These are phyloP conservation scores for Thymus mandschuricus DNA, from an alignment of 257 asterid genomes.

Conservation along the genomic window DNA sequence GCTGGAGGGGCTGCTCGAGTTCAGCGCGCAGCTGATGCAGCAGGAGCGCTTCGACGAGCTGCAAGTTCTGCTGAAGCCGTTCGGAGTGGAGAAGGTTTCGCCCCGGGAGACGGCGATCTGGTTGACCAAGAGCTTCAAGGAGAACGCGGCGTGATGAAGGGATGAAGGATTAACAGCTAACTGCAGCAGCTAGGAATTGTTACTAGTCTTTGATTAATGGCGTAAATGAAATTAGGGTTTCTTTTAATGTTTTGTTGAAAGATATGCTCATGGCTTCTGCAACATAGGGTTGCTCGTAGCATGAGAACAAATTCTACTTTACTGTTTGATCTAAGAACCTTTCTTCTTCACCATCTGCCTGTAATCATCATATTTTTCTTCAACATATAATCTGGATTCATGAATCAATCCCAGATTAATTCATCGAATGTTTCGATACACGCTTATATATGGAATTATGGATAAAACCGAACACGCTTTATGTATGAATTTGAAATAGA, in stretches of 20 bases:
- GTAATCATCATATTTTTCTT: background rate
- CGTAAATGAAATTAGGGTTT: background rate
- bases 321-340: background rate
- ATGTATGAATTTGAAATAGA: background rate
- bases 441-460: too few relatives aligned
- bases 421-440: too few relatives aligned
- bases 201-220: background rate
- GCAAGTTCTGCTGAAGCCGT: constrained; percentile 81
- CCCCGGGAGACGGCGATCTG: constrained; percentile 97
- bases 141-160: constrained; percentile 42
- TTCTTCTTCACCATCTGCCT: background rate
- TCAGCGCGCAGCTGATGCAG: constrained; percentile 84
- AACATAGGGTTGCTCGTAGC: constrained; percentile 10
- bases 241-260: background rate
- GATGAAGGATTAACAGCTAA: constrained; percentile 34
- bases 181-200: constrained; percentile 16
- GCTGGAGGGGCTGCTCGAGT: constrained; percentile 92
- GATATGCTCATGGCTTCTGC: background rate
- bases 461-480: too few relatives aligned
- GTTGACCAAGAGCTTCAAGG: constrained; percentile 96
- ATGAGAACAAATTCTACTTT: constrained; percentile 18
- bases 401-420: too few relatives aligned
- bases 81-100: constrained; percentile 88
- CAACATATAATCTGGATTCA: background rate
- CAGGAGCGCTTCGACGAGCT: constrained; percentile 90